A percentile compares a stretch with the other conserved stretches of the same genome.
These are phyloP conservation scores for Carallia pectinifolia DNA, from an alignment of 345 rosid species.

Conservation along the genomic window DNA sequence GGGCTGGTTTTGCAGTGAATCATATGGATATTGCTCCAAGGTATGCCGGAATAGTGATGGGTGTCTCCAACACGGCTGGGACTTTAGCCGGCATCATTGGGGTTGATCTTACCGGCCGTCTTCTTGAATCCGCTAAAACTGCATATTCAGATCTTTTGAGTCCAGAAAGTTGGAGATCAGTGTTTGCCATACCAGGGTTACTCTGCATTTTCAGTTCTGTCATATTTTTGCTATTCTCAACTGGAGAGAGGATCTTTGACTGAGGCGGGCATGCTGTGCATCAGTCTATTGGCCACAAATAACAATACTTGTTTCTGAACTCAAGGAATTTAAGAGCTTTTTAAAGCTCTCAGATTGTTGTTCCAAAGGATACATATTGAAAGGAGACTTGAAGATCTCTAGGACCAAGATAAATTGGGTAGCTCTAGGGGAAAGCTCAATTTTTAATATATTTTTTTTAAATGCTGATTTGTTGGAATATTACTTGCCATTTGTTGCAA, in stretches of 20 bases:
- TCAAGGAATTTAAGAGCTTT: slow-evolving; percentile 4
- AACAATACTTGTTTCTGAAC: neutral
- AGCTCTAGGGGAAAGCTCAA: neutral
- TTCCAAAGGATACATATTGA: slow-evolving; percentile 9
- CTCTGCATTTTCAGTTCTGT: slow-evolving; percentile 80
- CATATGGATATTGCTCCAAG: slow-evolving; percentile 99
- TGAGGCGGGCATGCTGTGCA: slow-evolving; percentile 31
- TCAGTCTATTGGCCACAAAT: neutral
- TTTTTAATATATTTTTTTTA: too few relatives aligned
- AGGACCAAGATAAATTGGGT: slow-evolving; percentile 8
- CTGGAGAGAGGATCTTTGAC: slow-evolving; percentile 94
- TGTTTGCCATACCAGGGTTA: slow-evolving; percentile 81
- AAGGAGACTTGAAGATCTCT: slow-evolving; percentile 10
- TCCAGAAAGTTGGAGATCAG: slow-evolving; percentile 93
- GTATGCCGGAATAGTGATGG: slow-evolving; percentile 96
- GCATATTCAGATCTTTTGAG: slow-evolving; percentile 71
- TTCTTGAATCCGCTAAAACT: slow-evolving; percentile 83
- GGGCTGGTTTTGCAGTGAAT: slow-evolving; percentile 98
- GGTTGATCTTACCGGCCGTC: slow-evolving; percentile 79
- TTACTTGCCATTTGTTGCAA: slow-evolving; percentile 1
- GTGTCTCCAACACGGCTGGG: slow-evolving; percentile 96
- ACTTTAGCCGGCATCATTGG: slow-evolving; percentile 93
- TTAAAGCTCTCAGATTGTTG: neutral
- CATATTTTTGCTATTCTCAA: slow-evolving; percentile 70
- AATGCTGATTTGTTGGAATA: neutral